Conservation (phyloP, 306 rosid species). For the cucumber (Cucumis sativus) region DNA sequence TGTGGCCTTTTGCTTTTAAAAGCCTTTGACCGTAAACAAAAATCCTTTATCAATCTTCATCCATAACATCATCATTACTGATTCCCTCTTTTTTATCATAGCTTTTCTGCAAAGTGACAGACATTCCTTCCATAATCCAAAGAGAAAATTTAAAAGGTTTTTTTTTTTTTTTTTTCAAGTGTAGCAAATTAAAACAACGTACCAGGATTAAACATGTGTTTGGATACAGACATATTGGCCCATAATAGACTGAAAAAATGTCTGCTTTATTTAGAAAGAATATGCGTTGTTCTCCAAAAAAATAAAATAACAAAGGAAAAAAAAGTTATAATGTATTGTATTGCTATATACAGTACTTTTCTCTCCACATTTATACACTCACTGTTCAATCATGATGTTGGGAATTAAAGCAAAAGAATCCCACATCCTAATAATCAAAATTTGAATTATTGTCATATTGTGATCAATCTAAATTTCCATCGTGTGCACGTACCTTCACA, state of each 20-base stretch:
- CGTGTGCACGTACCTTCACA: neutral
- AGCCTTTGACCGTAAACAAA: conserved; percentile 2
- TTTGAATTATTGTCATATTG: neutral
- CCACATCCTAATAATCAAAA: neutral
- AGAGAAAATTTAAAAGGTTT: neutral
- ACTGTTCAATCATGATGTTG: conserved; percentile 4
- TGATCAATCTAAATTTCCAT: neutral
- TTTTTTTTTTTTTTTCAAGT: neutral
- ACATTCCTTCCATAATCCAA: conserved; percentile 9
- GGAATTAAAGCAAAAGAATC: neutral
- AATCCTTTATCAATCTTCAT: conserved; percentile 2
- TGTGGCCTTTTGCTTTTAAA: conserved; percentile 7
- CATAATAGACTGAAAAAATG: neutral
- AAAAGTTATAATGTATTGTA: too few relatives aligned
- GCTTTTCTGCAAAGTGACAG: conserved; percentile 10
- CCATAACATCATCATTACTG: conserved; percentile 10
- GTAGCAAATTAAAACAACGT: neutral
- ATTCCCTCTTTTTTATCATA: neutral
- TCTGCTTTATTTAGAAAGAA: conserved; percentile 4
- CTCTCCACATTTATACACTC: neutral
- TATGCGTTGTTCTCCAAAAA: neutral
- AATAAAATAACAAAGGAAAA: too few relatives aligned
- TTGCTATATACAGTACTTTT: neutral
- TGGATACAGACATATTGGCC: conserved; percentile 1
- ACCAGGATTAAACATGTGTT: neutral